Base-by-base conservation (phyloP, 2,329 filamentous ascomycete species). In the Colletotrichum endophyticum region DNA sequence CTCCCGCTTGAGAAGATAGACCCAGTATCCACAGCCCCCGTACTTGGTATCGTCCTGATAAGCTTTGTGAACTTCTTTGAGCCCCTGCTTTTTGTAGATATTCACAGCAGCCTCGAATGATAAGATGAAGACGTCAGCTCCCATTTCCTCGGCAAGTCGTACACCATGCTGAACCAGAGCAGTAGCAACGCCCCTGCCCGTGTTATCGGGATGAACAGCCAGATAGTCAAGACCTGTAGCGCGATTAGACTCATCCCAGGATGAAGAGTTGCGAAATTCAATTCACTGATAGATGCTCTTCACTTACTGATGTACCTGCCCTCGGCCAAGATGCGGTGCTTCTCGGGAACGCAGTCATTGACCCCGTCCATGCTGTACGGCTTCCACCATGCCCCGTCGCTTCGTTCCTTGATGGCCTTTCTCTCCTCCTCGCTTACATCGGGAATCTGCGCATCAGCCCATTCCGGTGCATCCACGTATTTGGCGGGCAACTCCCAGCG, bases 181-280 rank as follows among this genome's bases (percentile, higher is more conserved):
- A 0, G 78, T 80, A 2, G 73, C 81, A 36, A 83, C 75, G 9
- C 82, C 82, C 39, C 82, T 79, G 11, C 81, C 77, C 70, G 80
- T 78, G 19, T 80, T 78, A 6, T 83, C 80, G 1, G 81, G 81
- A 66, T 82, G 80, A 8, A 83, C 81, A 19, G 81, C 82, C 27
- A 83, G 61, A 66, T 80, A 83, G 12, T 82, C 81, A 8, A 83
- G 79, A 8, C 64, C 80, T 81, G 2, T 11, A 27, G 22, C 5
- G 11, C 28, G 61, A 3, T 62, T 5, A 62, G 28, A 59, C 56
- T 11, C 0, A 59, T 16, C 56, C 19, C 15, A 28, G 4, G 19
- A 49, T 59, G 8, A 25, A 4, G 22, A 28, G 8, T 6, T 19
- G 25, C 5, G 9, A 28, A 28, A 25, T 15, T 28, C 53, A 12